Base-by-base conservation (phyloP, 31 red algal genomes). In the Odonthalia washingtoniensis region DNA sequence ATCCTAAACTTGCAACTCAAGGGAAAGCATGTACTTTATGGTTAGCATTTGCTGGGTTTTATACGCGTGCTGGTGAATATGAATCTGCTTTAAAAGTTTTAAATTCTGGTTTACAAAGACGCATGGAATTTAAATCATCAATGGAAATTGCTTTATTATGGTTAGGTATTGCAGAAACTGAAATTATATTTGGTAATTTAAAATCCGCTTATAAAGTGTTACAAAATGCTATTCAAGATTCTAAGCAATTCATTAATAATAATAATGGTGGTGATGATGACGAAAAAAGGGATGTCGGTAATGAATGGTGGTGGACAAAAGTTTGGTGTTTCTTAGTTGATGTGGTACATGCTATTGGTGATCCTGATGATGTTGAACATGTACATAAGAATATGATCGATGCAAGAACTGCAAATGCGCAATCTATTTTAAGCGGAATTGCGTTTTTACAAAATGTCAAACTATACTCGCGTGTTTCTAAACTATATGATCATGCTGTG, bases 41-140 rank as follows among this genome's bases (percentile, higher is more conserved):
- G 95, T 77, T 88, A 6, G 95, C 95, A 33, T 94, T 97, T 87
- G 95, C 95, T 41, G n/a, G 78, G 1, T 92, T 91, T 33, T 97
- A 97, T 53, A 91, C 87, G 61, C 77, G 70, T 66, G 89, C 84
- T 70, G 77, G 80, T 21, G 90, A 97, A 26, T 24, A 87, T n/a
- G 69, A 43, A 21, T 97, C 95, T 40, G 95, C 95, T 0, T 60
- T 90, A 38, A 74, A 70, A 41, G 95, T 97, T 18, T 62, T 91
- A 4, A 91, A 91, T 39, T 81, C 87, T 62, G 95, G 85, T 30
- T 81, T 91, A 24, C 33, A 38, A 14, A 46, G 84, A 49, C 78
- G 81, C 27, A 78, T 72, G 41, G 67, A 45, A 3, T 89, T 94
- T 89, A 41, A 53, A 76, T 78, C 70, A 53, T 40, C 90, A 17